These are phyloP conservation scores for Naganishia albida DNA, from an alignment of 1,284 basidiomycete genomes.

Conservation along the genomic window DNA sequence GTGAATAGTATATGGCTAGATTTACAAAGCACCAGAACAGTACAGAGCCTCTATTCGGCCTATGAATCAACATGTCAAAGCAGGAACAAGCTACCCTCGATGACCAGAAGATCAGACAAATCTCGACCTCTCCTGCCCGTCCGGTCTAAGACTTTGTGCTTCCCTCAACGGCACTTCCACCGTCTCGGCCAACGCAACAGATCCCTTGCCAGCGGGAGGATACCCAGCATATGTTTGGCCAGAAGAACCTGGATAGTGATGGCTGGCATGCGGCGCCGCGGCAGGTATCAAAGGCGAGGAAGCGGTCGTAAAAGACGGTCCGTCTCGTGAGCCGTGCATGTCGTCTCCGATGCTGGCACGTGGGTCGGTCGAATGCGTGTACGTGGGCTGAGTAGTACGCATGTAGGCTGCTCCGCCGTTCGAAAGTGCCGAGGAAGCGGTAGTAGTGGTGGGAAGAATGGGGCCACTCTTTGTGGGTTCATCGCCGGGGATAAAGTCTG, in stretches of 20 bases:
- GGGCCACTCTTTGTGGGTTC: not conserved
- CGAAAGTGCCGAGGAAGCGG: not conserved
- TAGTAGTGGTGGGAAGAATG: constrained; percentile 2
- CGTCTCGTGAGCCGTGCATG: not conserved
- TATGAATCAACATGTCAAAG: not conserved
- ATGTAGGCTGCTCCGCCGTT: constrained; percentile 22
- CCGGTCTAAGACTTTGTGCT: no score
- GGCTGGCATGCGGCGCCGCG: constrained; percentile 16
- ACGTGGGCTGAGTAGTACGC: not conserved
- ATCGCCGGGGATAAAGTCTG: constrained; percentile 1
- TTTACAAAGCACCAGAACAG: not conserved
- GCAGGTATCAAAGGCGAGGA: constrained; percentile 18
- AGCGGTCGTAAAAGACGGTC: constrained; percentile 1
- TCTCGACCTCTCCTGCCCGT: constrained; percentile 1
- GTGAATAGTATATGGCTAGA: constrained; percentile 1
- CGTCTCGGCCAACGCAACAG: not conserved
- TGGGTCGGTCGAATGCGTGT: not conserved
- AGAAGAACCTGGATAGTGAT: constrained; percentile 1
- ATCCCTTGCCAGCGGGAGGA: constrained; percentile 4
- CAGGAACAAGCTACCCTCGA: not conserved
- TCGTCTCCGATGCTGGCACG: constrained; percentile 18
- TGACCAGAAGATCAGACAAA: not conserved
- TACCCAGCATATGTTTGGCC: not conserved
- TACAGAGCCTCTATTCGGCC: no score
- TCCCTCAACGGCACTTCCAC: constrained; percentile 1